Evolutionary conservation across 2,329 filamentous ascomycete species (phyloP).

Genomic region (Alternaria sp.): DNA sequence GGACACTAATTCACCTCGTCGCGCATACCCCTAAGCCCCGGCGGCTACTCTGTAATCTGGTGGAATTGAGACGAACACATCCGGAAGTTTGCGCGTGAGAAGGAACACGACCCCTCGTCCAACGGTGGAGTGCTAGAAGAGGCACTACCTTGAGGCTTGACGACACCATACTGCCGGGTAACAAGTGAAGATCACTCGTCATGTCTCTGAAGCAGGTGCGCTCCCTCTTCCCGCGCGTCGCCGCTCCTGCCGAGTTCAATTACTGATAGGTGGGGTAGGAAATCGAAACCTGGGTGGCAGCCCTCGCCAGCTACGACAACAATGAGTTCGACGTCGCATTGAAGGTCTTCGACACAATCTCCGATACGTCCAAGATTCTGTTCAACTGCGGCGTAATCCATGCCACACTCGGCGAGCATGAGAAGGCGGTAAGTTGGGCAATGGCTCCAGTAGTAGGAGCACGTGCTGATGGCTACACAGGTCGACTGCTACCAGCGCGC

Average conservation of each 20-base stretch:
- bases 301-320: slow-evolving; percentile 90
- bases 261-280: slow-evolving; percentile 65
- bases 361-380: slow-evolving; percentile 95
- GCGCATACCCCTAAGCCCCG: slow-evolving; percentile 33
- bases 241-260: slow-evolving; percentile 22
- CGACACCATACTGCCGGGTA: slow-evolving; percentile 52
- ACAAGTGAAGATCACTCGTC: slow-evolving; percentile 43
- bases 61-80: slow-evolving; percentile 16
- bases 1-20: slow-evolving; percentile 21
- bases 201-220: slow-evolving; percentile 60
- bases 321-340: slow-evolving; percentile 95
- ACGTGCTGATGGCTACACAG: slow-evolving; percentile 56
- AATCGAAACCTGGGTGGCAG: slow-evolving; percentile 98
- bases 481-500: slow-evolving; percentile 95
- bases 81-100: slow-evolving; percentile 25
- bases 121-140: slow-evolving; percentile 35
- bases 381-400: slow-evolving; percentile 99
- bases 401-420: slow-evolving; percentile 93
- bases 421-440: slow-evolving; percentile 76
- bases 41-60: slow-evolving; percentile 36
- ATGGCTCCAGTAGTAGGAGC: neutral
- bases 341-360: slow-evolving; percentile 81
- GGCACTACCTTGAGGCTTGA: slow-evolving; percentile 40
- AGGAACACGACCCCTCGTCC: slow-evolving; percentile 27
- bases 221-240: slow-evolving; percentile 11